Evolutionary conservation across 768 basidiomycete species (phyloP).

Genomic region (Dentipellis fragilis): DNA sequence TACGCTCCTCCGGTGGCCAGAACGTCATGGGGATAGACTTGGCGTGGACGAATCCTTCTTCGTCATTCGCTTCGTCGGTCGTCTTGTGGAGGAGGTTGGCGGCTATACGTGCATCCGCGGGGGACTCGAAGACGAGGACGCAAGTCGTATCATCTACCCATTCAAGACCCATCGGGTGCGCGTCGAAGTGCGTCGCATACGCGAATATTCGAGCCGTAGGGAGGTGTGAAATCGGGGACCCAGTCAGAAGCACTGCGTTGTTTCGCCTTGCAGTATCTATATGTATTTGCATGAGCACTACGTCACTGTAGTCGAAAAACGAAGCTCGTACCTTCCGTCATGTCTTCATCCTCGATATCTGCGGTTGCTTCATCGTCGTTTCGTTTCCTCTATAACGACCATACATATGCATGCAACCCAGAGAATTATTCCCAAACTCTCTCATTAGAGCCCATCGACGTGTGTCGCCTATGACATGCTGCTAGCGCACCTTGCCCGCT

Average conservation of each 20-base stretch:
- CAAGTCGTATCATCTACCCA: slow-evolving; percentile 84
- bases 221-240: slow-evolving; percentile 63
- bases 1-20: slow-evolving; percentile 76
- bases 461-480: slow-evolving; percentile 26
- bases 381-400: slow-evolving; percentile 35
- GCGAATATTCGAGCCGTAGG: slow-evolving; percentile 73
- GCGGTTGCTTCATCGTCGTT: slow-evolving; percentile 28
- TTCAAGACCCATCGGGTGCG: slow-evolving; percentile 66
- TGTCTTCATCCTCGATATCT: slow-evolving; percentile 18
- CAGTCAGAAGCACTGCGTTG: slow-evolving; percentile 66
- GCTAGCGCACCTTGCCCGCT: slow-evolving; percentile 64
- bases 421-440: slow-evolving; percentile 5
- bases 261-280: slow-evolving; percentile 36
- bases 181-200: slow-evolving; percentile 71
- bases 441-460: slow-evolving; percentile 36
- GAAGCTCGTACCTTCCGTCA: slow-evolving; percentile 14
- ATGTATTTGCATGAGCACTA: neutral
- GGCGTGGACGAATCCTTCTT: slow-evolving; percentile 49
- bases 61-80: slow-evolving; percentile 39
- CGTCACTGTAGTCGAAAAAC: neutral
- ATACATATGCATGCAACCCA: slow-evolving; percentile 8
- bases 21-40: slow-evolving; percentile 62
- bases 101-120: slow-evolving; percentile 40
- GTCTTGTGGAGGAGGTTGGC: slow-evolving; percentile 43
- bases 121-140: slow-evolving; percentile 62